Evolutionary conservation across 306 rosid genomes (phyloP), one percentile per base, ranked within the genome.

Genomic region (Adenanthera pavonina): DNA sequence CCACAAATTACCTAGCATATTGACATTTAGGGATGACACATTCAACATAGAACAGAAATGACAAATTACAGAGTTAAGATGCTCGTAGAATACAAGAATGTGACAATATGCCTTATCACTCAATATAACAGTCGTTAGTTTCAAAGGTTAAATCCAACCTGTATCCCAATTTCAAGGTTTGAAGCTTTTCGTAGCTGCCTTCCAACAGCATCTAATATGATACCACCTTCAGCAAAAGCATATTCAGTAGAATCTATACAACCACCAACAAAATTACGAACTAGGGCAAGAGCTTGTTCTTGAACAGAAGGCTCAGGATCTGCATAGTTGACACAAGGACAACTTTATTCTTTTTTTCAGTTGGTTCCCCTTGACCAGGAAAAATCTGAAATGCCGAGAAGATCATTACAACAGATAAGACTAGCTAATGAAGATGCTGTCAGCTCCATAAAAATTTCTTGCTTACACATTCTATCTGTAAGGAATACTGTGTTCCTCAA

Each of bases 251-350:
- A 90, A 68, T 91, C 72, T 65, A 89, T 41, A 85, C 92, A 85
- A 85, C 98, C 97, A 88, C 89, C 97, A 77, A 95, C 90, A 80
- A 95, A 89, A 89, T 95, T 95, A 74, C 95, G 87, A 74, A 95
- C 86, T 77, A 95, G 91, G 71, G 90, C 97, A 81, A 92, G 92
- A 81, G 97, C 94, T 82, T 90, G 94, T 89, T 88, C 94, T 86
- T 92, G 97, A 85, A 95, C 92, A 49, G 85, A 86, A 78, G 97
- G 86, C 87, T 92, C 97, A 5, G 97, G 84, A 81, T 95, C 98
- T 95, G 94, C 83, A 84, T 71, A 48, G 74, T 75, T 72, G 73
- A 86, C 71, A 74, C 65, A 75, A 78, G 69, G 47, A 78, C 66
- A 20, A 72, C 17, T 33, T 82, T 33, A 34, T 53, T 56, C 33